phyloP scores from a whole-genome alignment of 2,329 filamentous ascomycete genomes.

The Macrophomina tecta region DNA sequence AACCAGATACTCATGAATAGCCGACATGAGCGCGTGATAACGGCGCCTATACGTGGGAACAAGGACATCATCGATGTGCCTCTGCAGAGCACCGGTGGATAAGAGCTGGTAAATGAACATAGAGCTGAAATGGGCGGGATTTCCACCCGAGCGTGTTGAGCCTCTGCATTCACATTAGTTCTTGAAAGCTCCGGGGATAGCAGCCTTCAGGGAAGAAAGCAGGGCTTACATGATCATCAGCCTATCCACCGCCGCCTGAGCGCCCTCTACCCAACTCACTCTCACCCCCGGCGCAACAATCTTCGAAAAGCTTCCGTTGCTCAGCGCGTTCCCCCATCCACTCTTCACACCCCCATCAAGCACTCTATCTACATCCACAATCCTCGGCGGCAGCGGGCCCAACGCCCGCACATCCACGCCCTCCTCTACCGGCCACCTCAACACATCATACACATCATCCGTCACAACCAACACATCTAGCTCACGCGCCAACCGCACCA shows the following conservation, averaged over 20 bases:
- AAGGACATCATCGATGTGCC: conserved; percentile 59
- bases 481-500: conserved; percentile 76
- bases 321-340: conserved; percentile 78
- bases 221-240: conserved; percentile 53
- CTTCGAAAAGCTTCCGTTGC: conserved; percentile 91
- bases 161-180: conserved; percentile 48
- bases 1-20: conserved; percentile 64
- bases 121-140: conserved; percentile 64
- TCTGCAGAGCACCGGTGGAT: conserved; percentile 57
- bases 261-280: conserved; percentile 87
- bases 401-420: conserved; percentile 34
- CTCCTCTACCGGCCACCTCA: conserved; percentile 71
- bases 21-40: conserved; percentile 61
- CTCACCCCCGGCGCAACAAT: conserved; percentile 80
- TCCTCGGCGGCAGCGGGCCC: conserved; percentile 30
- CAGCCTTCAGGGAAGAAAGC: background rate
- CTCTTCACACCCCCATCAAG: conserved; percentile 65
- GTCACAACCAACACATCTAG: conserved; percentile 80
- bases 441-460: conserved; percentile 93
- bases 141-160: conserved; percentile 63
- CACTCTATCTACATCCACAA: conserved; percentile 71
- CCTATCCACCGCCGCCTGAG: conserved; percentile 64
- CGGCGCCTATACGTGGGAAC: conserved; percentile 63
- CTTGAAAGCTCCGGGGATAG: too few species aligned
- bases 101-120: conserved; percentile 63